These are phyloP conservation scores for Alloascoidea africana DNA, from an alignment of 805 yeast species.

Conservation along the genomic window DNA sequence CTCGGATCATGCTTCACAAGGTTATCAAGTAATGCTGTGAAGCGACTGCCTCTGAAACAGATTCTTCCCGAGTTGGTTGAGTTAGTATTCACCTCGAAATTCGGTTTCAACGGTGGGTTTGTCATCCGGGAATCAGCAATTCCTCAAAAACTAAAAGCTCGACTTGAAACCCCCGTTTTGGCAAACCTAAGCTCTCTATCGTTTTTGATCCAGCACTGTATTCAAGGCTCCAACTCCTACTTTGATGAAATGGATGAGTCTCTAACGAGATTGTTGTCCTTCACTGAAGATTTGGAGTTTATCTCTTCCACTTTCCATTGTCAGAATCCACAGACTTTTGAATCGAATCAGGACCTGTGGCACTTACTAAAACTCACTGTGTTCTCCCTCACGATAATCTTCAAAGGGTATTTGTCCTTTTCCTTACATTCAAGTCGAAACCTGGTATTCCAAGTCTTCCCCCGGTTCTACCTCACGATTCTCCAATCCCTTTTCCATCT, in stretches of 20 bases:
- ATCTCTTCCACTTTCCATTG: constrained; percentile 9
- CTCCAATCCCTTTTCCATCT: constrained; percentile 9
- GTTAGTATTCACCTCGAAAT: not conserved
- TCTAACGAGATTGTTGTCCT: not conserved
- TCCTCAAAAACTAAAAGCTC: no score
- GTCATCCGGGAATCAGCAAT: not conserved
- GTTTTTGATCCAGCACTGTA: constrained; percentile 8
- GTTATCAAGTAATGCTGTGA: not conserved
- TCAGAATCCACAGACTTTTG: constrained; percentile 2
- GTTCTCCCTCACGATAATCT: constrained; percentile 7
- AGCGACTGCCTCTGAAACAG: not conserved
- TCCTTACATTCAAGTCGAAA: constrained; percentile 6
- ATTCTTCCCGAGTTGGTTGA: not conserved
- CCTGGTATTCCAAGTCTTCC: constrained; percentile 1
- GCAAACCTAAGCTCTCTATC: constrained; percentile 9
- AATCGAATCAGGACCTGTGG: constrained; percentile 3
- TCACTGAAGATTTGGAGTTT: not conserved
- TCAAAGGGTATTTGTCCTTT: constrained; percentile 12
- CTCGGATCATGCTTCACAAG: not conserved
- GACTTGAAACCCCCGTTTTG: constrained; percentile 1
- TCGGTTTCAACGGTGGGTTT: not conserved
- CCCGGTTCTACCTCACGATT: constrained; percentile 9
- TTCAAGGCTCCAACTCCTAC: constrained; percentile 9
- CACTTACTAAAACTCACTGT: constrained; percentile 5
- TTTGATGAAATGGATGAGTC: constrained; percentile 4